These are phyloP conservation scores for Sporormia fimetaria DNA, from an alignment of 495 filamentous ascomycete species.

Conservation along the genomic window DNA sequence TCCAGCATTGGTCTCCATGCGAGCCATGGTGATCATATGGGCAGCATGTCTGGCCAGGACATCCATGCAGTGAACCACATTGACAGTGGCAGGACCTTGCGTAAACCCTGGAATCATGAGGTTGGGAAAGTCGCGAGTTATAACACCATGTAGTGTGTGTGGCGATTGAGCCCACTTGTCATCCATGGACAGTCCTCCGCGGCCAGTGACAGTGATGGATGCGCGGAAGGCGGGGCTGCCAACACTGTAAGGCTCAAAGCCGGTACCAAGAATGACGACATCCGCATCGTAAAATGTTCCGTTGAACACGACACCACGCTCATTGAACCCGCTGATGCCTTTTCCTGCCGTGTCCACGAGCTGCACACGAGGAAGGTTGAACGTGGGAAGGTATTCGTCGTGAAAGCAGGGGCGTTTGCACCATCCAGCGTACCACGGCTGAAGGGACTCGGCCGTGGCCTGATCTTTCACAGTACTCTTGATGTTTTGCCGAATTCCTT, in stretches of 20 bases:
- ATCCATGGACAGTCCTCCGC: slow-evolving; percentile 33
- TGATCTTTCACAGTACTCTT: slow-evolving; percentile 29
- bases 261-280: slow-evolving; percentile 40
- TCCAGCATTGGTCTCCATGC: slow-evolving; percentile 29
- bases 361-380: slow-evolving; percentile 26
- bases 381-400: slow-evolving; percentile 27
- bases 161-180: slow-evolving; percentile 36
- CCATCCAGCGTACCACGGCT: slow-evolving; percentile 31
- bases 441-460: slow-evolving; percentile 22
- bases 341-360: slow-evolving; percentile 46
- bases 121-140: slow-evolving; percentile 41
- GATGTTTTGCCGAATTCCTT: slow-evolving; percentile 26
- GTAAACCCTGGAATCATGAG: slow-evolving; percentile 37
- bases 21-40: slow-evolving; percentile 39
- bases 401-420: slow-evolving; percentile 35
- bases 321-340: slow-evolving; percentile 36
- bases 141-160: slow-evolving; percentile 40
- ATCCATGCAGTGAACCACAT: slow-evolving; percentile 37
- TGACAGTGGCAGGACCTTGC: slow-evolving; percentile 35
- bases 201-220: slow-evolving; percentile 33
- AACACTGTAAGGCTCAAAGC: too few relatives aligned
- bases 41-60: slow-evolving; percentile 33
- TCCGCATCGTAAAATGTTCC: slow-evolving; percentile 37
- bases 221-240: too few relatives aligned
- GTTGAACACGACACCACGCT: slow-evolving; percentile 32